Percentiles rank a stretch among this genome's conserved stretches.
These are phyloP conservation scores for Solanum rostratum DNA, from an alignment of 257 asterid species.

Conservation along the genomic window DNA sequence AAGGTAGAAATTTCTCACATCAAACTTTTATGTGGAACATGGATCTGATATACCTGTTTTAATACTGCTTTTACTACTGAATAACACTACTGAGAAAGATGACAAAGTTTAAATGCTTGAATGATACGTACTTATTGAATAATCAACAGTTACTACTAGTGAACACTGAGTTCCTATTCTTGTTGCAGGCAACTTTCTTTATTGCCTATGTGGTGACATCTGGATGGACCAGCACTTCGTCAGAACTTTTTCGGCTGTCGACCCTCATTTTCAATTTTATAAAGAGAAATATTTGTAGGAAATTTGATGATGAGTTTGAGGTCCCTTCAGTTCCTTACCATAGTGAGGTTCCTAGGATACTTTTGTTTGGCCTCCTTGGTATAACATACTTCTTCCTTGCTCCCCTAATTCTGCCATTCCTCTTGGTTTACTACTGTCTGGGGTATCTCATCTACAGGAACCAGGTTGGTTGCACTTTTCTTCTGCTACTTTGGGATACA, in stretches of 20 bases:
- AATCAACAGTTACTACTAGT: not conserved
- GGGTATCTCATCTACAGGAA: conserved; percentile 84
- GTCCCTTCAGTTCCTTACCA: conserved; percentile 83
- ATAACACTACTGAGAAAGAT: not conserved
- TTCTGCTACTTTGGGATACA: not conserved
- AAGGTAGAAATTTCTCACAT: not conserved
- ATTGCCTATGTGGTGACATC: conserved; percentile 94
- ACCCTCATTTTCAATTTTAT: conserved; percentile 28
- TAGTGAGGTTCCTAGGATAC: conserved; percentile 72
- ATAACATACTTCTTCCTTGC: conserved; percentile 84
- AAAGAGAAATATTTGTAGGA: conserved; percentile 30
- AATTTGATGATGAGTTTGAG: conserved; percentile 40
- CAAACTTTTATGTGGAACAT: not conserved
- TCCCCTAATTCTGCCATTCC: conserved; percentile 83
- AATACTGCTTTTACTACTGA: not conserved
- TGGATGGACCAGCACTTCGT: conserved; percentile 87
- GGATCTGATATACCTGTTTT: not conserved
- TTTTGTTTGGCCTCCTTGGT: conserved; percentile 84
- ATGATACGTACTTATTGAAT: not conserved
- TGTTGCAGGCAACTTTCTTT: conserved; percentile 80
- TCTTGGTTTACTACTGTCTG: conserved; percentile 69
- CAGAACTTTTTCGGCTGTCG: conserved; percentile 49
- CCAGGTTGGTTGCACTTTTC: conserved; percentile 48
- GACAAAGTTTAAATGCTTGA: not conserved
- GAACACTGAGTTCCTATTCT: not conserved